phyloP scores from a whole-genome alignment of 306 rosid species.

The Rubus idaeus region DNA sequence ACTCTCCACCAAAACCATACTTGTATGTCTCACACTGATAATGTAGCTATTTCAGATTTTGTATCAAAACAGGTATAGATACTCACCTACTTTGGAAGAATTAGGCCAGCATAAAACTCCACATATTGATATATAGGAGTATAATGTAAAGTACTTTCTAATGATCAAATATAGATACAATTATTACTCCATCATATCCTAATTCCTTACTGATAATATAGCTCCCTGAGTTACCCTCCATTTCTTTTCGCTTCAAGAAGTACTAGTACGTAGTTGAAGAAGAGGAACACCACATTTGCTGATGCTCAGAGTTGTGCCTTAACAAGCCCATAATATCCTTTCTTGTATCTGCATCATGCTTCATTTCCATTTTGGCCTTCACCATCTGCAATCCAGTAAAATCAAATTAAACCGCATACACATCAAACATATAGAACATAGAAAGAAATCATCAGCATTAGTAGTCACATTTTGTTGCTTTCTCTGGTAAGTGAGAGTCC shows the following conservation, averaged over 20 bases:
- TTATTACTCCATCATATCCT: background rate
- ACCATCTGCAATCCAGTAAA: conserved; percentile 21
- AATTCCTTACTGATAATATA: background rate
- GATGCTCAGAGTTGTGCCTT: background rate
- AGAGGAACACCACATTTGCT: conserved; percentile 5
- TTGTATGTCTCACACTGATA: background rate
- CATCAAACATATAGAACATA: background rate
- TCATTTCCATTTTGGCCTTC: conserved; percentile 13
- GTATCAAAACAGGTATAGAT: background rate
- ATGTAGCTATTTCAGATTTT: background rate
- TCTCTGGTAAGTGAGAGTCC: conserved; percentile 31
- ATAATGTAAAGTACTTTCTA: background rate
- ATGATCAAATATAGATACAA: background rate
- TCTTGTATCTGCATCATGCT: background rate
- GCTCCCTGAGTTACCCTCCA: conserved; percentile 9
- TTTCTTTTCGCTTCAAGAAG: conserved; percentile 14
- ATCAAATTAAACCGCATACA: background rate
- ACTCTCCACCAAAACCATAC: background rate
- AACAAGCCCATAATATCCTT: background rate
- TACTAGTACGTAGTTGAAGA: conserved; percentile 15
- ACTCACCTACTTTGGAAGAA: background rate
- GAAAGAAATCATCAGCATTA: background rate
- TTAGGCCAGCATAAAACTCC: background rate
- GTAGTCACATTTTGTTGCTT: conserved; percentile 13
- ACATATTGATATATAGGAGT: background rate